These are phyloP conservation scores for Boletus smithii DNA, from an alignment of 1,284 basidiomycete species.

Conservation along the genomic window DNA sequence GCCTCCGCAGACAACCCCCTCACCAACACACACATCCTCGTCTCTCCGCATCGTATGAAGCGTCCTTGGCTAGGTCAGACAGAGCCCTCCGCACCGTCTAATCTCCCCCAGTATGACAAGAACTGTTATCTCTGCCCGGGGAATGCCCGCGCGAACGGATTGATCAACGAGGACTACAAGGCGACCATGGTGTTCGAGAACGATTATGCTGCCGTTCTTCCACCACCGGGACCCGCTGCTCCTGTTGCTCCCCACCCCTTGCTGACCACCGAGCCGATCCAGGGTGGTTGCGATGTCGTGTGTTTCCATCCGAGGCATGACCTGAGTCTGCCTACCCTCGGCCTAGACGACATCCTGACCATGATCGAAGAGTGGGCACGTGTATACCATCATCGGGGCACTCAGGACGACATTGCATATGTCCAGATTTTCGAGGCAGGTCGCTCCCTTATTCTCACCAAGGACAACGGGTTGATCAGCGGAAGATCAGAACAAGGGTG, in stretches of 20 bases:
- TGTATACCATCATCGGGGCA: slow-evolving; percentile 64
- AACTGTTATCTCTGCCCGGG: slow-evolving; percentile 91
- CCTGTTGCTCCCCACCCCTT: slow-evolving; percentile 57
- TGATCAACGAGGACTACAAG: slow-evolving; percentile 67
- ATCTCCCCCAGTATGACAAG: slow-evolving; percentile 70
- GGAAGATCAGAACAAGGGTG: slow-evolving; percentile 77
- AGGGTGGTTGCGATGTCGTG: slow-evolving; percentile 87
- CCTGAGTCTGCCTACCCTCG: slow-evolving; percentile 80
- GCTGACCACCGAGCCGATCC: slow-evolving; percentile 67
- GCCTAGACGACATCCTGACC: slow-evolving; percentile 56
- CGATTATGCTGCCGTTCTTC: slow-evolving; percentile 82
- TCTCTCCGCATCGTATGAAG: slow-evolving; percentile 81
- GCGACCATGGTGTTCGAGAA: slow-evolving; percentile 78
- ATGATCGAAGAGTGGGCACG: slow-evolving; percentile 77
- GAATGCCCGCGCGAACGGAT: slow-evolving; percentile 77
- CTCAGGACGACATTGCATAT: slow-evolving; percentile 67
- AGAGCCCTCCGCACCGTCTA: slow-evolving; percentile 56
- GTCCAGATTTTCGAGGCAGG: slow-evolving; percentile 87
- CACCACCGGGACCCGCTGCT: slow-evolving; percentile 49
- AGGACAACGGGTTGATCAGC: background rate
- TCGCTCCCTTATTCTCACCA: background rate
- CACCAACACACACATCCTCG: slow-evolving; percentile 75
- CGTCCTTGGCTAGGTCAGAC: slow-evolving; percentile 85
- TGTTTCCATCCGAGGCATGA: slow-evolving; percentile 90
- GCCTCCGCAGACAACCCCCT: slow-evolving; percentile 67